phyloP scores from a whole-genome alignment of 1,139 yeast species.

The Zygosaccharomyces pseudobailii region DNA sequence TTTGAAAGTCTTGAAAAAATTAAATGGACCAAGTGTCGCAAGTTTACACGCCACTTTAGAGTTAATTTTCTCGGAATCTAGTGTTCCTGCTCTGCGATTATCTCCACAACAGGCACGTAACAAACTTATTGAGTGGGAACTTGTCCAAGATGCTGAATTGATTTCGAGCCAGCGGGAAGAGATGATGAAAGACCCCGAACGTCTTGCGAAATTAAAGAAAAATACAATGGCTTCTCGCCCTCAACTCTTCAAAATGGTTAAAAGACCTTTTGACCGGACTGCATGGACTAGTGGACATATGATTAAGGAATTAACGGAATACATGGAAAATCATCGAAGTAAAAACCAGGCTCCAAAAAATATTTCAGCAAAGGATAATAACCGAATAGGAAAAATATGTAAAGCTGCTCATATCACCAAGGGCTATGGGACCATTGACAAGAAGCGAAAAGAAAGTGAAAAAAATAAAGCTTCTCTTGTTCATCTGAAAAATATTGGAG shows the following conservation, averaged over 20 bases:
- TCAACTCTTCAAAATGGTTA: constrained; percentile 20
- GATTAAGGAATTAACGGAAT: constrained; percentile 18
- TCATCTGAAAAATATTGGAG: not conserved
- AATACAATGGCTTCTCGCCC: constrained; percentile 22
- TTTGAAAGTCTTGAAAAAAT: constrained; percentile 53
- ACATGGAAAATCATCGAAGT: constrained; percentile 8
- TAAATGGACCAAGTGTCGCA: constrained; percentile 23
- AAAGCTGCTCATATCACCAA: no score
- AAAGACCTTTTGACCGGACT: constrained; percentile 17
- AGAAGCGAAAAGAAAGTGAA: not conserved
- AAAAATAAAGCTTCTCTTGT: not conserved
- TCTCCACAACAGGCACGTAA: constrained; percentile 31
- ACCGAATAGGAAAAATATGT: not conserved
- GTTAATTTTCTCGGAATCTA: constrained; percentile 20
- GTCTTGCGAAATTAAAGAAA: constrained; percentile 19
- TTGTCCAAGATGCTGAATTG: constrained; percentile 57
- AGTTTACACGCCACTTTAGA: constrained; percentile 18
- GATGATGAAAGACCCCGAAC: constrained; percentile 22
- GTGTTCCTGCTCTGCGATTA: constrained; percentile 14
- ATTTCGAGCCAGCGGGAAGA: constrained; percentile 49
- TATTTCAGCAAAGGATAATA: not conserved
- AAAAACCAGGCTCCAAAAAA: not conserved
- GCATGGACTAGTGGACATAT: constrained; percentile 10
- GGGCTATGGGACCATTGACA: no score
- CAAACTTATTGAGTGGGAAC: constrained; percentile 65